Evolutionary conservation across 441 rosid genomes (phyloP).

Genomic region (Bruguiera hainesii): DNA sequence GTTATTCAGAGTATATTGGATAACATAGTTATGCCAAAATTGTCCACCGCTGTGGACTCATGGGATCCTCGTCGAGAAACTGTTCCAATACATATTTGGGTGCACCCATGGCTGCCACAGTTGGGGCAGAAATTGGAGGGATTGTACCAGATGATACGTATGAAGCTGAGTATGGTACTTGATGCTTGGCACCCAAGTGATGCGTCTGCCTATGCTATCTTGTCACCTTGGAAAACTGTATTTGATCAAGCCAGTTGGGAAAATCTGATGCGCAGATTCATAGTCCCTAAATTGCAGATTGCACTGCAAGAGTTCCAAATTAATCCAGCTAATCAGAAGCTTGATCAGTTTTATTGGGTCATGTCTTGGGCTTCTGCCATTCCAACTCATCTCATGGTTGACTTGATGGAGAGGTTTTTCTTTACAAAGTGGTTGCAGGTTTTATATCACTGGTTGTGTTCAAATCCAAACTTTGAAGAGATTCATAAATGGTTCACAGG

Average conservation of each 20-base stretch:
- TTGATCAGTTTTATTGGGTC: conserved; percentile 71
- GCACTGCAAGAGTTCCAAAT: conserved; percentile 77
- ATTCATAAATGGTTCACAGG: conserved; percentile 69
- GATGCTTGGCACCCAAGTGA: conserved; percentile 89
- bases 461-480: conserved; percentile 69
- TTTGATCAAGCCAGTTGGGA: conserved; percentile 91
- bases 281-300: conserved; percentile 86
- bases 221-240: conserved; percentile 90
- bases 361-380: conserved; percentile 72
- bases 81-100: conserved; percentile 89
- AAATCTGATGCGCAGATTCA: conserved; percentile 74
- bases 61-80: conserved; percentile 83
- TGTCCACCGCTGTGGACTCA: conserved; percentile 63
- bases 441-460: conserved; percentile 68
- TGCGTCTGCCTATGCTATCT: conserved; percentile 73
- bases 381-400: conserved; percentile 82
- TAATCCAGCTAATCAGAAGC: conserved; percentile 74
- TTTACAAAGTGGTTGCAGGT: conserved; percentile 84
- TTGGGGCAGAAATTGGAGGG: conserved; percentile 75
- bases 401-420: conserved; percentile 78
- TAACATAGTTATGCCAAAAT: conserved; percentile 63
- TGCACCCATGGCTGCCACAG: conserved; percentile 87
- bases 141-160: conserved; percentile 65
- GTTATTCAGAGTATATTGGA: conserved; percentile 57
- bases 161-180: conserved; percentile 79